Evolutionary conservation across 331 rosid species (phyloP), one percentile per base, ranked within the genome.

Genomic region (Pyracantha coccinea): DNA sequence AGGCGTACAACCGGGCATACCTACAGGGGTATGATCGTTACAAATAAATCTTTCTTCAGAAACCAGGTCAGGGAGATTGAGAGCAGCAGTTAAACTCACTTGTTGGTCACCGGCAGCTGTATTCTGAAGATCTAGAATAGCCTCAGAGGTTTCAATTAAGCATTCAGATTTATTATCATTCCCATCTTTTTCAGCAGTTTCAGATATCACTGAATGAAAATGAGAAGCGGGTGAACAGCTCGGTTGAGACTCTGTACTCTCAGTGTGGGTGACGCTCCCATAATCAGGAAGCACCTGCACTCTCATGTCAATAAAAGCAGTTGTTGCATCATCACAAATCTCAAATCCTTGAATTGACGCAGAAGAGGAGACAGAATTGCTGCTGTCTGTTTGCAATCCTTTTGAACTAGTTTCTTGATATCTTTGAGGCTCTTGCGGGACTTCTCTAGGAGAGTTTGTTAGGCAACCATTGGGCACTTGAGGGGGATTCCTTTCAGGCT

Each of bases 341-440:
- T 95, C 98, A 85, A 84, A 89, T 75, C 86, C 97, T 82, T 89
- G 97, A 80, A 90, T 79, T 60, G 99, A 95, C 81, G 86, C 83
- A 19, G 93, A 89, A 71, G 99, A 95, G 74, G 90, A 83, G 55
- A 88, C 75, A 23, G 96, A 95, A 76, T 89, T 90, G 75, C 92
- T 84, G 81, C 92, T 80, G 31, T 89, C 96, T n/a, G 88, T 89
- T 66, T 83, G 92, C 88, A 86, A 81, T 87, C 88, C 96, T 85
- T 79, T 90, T 33, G 89, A 86, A 78, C 72, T 77, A 61, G 75
- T 88, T 81, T 85, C 91, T 77, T 53, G 85, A 81, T 74, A 64
- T 73, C 80, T 84, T 41, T 24, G 88, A 23, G 88, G 87, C 77
- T 84, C 93, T 66, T 80, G 62, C 21, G 1, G n/a, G n/a, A n/a